Evolutionary conservation across 345 rosid species (phyloP), one percentile per base, ranked within the genome.

Genomic region (Gynandropsis gynandra): DNA sequence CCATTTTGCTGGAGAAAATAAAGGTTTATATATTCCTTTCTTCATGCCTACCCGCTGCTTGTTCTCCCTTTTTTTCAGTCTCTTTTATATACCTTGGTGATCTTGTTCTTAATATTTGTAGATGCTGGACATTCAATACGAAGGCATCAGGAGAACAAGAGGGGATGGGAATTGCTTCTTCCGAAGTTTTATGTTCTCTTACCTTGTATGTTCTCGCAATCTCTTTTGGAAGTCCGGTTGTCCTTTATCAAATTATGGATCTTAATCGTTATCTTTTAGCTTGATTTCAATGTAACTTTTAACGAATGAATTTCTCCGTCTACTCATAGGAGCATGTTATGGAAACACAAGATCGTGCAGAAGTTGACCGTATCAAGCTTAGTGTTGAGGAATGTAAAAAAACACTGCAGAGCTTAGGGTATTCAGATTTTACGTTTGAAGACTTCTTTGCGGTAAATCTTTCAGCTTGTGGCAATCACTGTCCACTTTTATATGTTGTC

Each of bases 81-180:
- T 38, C 16, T 31, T 5, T 12, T 1, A 0, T 0, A 10, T 18
- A 42, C 1, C 16, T 32, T 41, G 36, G 42, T 8, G 13, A 9
- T 4, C 31, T 11, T 58, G 27, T 56, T 49, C 35, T 16, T 60
- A 12, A 53, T 57, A 37, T 37, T 9, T 64, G 61, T 64, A 93
- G 99, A 62, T 80, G 44, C 94, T 93, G 47, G 76, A 50, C 20
- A 81, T 72, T 49, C 82, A 74, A 56, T 85, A 82, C 73, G 76
- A 44, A 47, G 85, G 80, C 57, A 88, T 93, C 52, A 70, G 99
- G 71, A 72, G 99, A 68, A 81, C 99, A 14, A 76, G 92, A 18
- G 99, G 99, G 4, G 99, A 93, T 77, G 99, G 99, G 36, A 93
- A 93, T 58, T 93, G 99, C 77, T 93, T 93, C 67, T 93, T 93